Evolutionary conservation across 306 rosid genomes (phyloP), one percentile per base, ranked within the genome.

Genomic region (Rubus parviflorus): DNA sequence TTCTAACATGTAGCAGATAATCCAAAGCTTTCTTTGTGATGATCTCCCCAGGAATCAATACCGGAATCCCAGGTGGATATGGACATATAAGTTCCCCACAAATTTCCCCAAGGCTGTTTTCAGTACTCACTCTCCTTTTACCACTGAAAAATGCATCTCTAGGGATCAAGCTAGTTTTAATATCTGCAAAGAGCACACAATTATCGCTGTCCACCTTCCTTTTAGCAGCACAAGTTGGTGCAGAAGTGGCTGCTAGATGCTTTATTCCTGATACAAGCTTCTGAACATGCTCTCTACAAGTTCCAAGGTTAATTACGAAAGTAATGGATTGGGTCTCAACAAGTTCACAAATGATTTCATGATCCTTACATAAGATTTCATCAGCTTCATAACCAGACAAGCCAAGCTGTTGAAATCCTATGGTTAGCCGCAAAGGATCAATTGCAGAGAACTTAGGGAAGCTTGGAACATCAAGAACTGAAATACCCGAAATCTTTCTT

Each of bases 31-130:
- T 87, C 79, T 86, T 45, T 0, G 96, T 85, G 61, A 92, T 84
- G 78, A 82, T 76, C 83, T 94, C 96, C 15, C 98, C 98, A 0
- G 98, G 94, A 57, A 87, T 86, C 82, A 90, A 45, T 47, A 88
- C 93, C 0, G 98, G 96, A 78, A 94, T 86, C 67, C 97, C 98
- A 0, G 98, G 98, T 15, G 97, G 98, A 58, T 90, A 94, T 40
- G 97, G 90, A 73, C 89, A 90, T 69, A 94, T 74, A 69, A 91
- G 89, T 89, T 91, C 98, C 77, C 97, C 96, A 25, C 96, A 83
- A 76, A 91, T 77, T 73, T 87, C 80, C 46, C 98, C 96, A 0
- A 90, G 40, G 79, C 97, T 83, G 58, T 89, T 87, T 78, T 70
- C 83, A 20, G 87, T 68, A 23, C 79, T 54, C 77, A 83, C 90